Evolutionary conservation across 2,329 filamentous ascomycete species (phyloP).

Genomic region (Cytospora piceae): DNA sequence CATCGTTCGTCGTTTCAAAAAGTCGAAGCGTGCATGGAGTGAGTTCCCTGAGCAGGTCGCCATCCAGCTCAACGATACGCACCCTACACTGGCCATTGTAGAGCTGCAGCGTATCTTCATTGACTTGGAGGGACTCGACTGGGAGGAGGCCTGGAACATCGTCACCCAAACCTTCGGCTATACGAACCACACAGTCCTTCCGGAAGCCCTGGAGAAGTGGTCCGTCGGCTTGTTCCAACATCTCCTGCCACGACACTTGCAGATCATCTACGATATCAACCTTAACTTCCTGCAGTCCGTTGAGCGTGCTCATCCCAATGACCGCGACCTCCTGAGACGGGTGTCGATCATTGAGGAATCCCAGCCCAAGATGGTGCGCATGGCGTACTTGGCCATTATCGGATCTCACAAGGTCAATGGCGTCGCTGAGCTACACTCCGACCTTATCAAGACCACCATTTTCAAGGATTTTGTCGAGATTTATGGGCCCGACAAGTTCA

Average conservation of each 20-base stretch:
- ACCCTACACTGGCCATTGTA: constrained; percentile 93
- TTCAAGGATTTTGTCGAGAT: constrained; percentile 98
- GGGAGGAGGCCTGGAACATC: constrained; percentile 90
- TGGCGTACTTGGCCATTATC: constrained; percentile 93
- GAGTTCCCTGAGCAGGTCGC: constrained; percentile 95
- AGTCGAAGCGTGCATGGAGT: constrained; percentile 86
- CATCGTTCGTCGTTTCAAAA: constrained; percentile 98
- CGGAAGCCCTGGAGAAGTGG: constrained; percentile 98
- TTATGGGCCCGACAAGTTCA: constrained; percentile 96
- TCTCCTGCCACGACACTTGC: constrained; percentile 87
- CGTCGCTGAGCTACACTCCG: constrained; percentile 95
- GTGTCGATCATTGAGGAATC: constrained; percentile 99
- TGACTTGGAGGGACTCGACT: constrained; percentile 87
- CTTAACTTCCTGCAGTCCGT: constrained; percentile 88
- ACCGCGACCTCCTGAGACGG: constrained; percentile 79
- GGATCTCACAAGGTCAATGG: constrained; percentile 99
- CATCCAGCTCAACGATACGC: constrained; percentile 97
- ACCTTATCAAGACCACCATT: constrained; percentile 98
- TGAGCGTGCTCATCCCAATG: constrained; percentile 86
- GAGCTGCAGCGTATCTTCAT: constrained; percentile 92
- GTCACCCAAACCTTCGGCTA: constrained; percentile 84
- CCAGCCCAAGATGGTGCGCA: constrained; percentile 95
- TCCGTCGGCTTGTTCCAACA: constrained; percentile 91
- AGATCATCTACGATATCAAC: constrained; percentile 99
- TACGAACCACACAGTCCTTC: constrained; percentile 97